Evolutionary conservation across 2,329 filamentous ascomycete genomes (phyloP).

Genomic region (Sclerotinia borealis): DNA sequence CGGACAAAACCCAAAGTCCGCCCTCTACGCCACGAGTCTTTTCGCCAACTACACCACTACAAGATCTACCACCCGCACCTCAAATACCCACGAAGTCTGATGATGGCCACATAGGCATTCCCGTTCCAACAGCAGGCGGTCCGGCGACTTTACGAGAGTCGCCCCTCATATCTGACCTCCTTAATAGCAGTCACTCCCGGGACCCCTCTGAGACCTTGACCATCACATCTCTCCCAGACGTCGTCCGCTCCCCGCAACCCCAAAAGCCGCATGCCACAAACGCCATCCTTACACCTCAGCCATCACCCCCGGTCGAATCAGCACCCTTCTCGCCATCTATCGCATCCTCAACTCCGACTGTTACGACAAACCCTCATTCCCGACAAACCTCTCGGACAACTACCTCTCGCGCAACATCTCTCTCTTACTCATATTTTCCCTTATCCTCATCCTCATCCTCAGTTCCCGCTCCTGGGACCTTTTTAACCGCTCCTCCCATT

Average conservation of each 20-base stretch:
- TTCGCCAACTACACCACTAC: conserved; percentile 25
- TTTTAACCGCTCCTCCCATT: conserved; percentile 23
- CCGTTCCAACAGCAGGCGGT: background rate
- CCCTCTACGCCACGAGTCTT: conserved; percentile 18
- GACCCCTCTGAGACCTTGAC: conserved; percentile 27
- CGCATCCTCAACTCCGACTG: background rate
- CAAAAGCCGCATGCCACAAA: conserved; percentile 21
- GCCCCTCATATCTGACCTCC: conserved; percentile 11
- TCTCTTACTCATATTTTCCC: conserved; percentile 9
- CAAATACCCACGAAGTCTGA: conserved; percentile 22
- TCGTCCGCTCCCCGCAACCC: conserved; percentile 25
- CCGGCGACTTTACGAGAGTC: background rate
- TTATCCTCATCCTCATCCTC: conserved; percentile 13
- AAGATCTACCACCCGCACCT: conserved; percentile 9
- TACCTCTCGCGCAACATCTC: conserved; percentile 6
- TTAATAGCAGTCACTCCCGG: conserved; percentile 18
- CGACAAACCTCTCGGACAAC: conserved; percentile 8
- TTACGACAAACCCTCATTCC: background rate
- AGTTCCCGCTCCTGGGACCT: conserved; percentile 16
- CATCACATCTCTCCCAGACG: conserved; percentile 23
- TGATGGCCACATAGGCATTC: conserved; percentile 12
- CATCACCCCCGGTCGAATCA: conserved; percentile 13
- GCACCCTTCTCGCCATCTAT: background rate
- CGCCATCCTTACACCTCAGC: conserved; percentile 23
- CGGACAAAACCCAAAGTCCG: conserved; percentile 17